phyloP scores from a whole-genome alignment of 2,329 filamentous ascomycete genomes.

The Sporothrix curviconia region DNA sequence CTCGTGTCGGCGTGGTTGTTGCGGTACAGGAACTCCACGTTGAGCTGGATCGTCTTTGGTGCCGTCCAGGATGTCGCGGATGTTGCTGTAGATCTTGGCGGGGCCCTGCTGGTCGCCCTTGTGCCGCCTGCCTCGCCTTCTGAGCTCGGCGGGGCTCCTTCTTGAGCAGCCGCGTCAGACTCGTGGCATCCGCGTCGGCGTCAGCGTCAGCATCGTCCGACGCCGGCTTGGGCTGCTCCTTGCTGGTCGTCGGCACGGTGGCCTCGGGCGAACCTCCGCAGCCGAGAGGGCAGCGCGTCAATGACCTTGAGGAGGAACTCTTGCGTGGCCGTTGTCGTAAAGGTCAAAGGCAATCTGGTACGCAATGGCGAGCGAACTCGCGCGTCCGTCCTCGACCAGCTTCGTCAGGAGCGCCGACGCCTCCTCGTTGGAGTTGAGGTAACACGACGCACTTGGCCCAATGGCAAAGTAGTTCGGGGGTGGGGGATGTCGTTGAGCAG shows the following conservation, averaged over 20 bases:
- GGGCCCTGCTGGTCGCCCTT: constrained; percentile 46
- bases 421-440: constrained; percentile 85
- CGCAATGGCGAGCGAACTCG: constrained; percentile 72
- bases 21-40: constrained; percentile 82
- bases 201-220: constrained; percentile 10
- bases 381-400: constrained; percentile 72
- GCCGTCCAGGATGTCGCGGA: constrained; percentile 68
- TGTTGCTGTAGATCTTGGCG: constrained; percentile 54
- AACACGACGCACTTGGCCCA: constrained; percentile 94
- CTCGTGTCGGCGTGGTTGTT: constrained; percentile 89
- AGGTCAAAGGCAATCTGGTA: constrained; percentile 98
- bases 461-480: constrained; percentile 97
- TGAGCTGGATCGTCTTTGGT: constrained; percentile 90
- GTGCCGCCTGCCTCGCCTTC: constrained; percentile 39
- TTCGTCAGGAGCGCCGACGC: constrained; percentile 79
- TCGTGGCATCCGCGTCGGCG: too few relatives aligned
- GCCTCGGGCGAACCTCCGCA: not conserved
- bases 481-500: constrained; percentile 87
- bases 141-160: constrained; percentile 23
- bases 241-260: constrained; percentile 22
- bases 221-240: constrained; percentile 36
- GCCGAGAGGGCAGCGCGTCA: constrained; percentile 59
- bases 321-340: constrained; percentile 96
- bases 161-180: too few relatives aligned
- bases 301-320: constrained; percentile 91